Base-by-base conservation (phyloP, 2,329 filamentous ascomycete genomes). In the Achaetomium macrosporum region DNA sequence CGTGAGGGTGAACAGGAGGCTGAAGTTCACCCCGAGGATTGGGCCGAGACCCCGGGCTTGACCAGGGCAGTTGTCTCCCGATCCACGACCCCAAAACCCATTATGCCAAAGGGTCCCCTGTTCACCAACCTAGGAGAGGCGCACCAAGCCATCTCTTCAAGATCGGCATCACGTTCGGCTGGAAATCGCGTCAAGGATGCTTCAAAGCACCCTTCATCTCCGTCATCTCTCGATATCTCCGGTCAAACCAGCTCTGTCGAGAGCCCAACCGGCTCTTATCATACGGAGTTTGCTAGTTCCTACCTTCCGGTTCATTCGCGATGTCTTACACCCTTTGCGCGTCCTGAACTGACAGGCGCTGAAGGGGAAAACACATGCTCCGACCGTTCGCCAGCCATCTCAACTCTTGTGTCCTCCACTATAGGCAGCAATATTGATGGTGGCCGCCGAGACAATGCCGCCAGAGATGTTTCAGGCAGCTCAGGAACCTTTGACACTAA, bases 121-220 rank as follows among this genome's bases (percentile, higher is more conserved):
- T 74, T 73, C 51, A 62, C 64, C 25, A 66, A 68, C 48, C 59
- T 73, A 0, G 63, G 63, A 25, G 70, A 72, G 35, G 71, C 72
- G 1, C 68, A 71, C 50, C 63, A 65, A 4, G 69, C 68, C 33
- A 73, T 74, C 53, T 69, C 68, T 9, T 61, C 65, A 5, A 59
- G 57, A 31, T 50, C 57, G 53, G 55, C 51, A 4, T 55, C 54
- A 20, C 54, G 47, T 9, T 46, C 56, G 7, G 40, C 47, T 36
- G 49, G 31, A 8, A 35, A 43, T 17, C 42, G 47, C 31, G 12
- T 54, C 33, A 17, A 42, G 25, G 25, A 48, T 47, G 40, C 46
- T 1, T 29, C 43, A 6, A 25, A 46, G 15, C 41, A 45, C 20
- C 33, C 47, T 16, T 50, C 50, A 4, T 47, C 51, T 17, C 36